Evolutionary conservation across 192 early-diverging fungal species (phyloP), one percentile per base, ranked within the genome.

Genomic region (Chytriomyces confervae): DNA sequence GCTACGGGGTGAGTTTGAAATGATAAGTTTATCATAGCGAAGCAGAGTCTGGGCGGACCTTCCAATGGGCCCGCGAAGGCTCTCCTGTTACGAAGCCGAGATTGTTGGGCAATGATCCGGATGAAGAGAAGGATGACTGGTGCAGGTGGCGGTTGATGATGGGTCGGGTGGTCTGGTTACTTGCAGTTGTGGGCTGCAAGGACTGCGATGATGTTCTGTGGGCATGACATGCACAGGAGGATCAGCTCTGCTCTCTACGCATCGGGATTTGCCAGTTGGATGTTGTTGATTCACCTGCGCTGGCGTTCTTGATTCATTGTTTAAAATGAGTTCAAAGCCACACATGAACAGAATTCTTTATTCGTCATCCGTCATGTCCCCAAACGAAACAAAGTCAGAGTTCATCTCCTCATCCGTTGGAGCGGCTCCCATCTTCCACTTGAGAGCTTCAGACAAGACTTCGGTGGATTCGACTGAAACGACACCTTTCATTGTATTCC

Each of bases 361-460:
- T 70, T 70, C 69, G 43, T 46, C 36, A 13, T 46, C 50, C 3
- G 8, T 18, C 63, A 66, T 46, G 23, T 57, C 74, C 6, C 74
- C 64, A 48, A 66, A 74, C 18, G 72, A 50, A 20, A 74, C 61
- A 62, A 74, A 74, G 61, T 74, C 72, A 10, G 57, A 29, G 43
- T 46, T 46, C 60, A 74, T 13, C 18, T 74, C 72, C 18, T 74
- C 53, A 9, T 29, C 72, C 10, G 72, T 74, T 61, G 72, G 72
- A 61, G 48, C 74, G 47, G 18, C 63, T 9, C 74, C 74, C n/a
- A 66, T 5, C 63, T 64, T 66, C 63, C 74, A 76, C 49, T 66
- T 76, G 16, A 51, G 51, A 20, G 23, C 64, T 49, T 76, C 74
- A 9, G 48, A n/a, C 10, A 76, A 57, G 16, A 18, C 62, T 23